Evolutionary conservation across 2,329 filamentous ascomycete genomes (phyloP).

Genomic region (Cladosporium sp.): DNA sequence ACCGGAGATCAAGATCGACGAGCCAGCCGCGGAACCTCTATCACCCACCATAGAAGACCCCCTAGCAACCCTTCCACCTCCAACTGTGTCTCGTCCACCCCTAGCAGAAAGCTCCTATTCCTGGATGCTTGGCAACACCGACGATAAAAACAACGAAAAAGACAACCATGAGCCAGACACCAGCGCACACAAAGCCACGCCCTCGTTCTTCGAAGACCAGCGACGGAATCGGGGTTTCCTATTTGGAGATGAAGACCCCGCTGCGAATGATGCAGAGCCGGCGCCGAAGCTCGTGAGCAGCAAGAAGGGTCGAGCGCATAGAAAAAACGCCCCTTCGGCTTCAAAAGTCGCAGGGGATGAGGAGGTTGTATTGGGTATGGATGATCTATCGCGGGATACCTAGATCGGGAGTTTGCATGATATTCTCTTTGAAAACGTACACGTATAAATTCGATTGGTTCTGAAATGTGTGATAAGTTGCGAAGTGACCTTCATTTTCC

Average conservation of each 20-base stretch:
- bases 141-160: not conserved
- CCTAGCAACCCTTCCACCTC: slow-evolving; percentile 4
- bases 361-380: slow-evolving; percentile 2
- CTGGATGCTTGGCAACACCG: slow-evolving; percentile 60
- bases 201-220: slow-evolving; percentile 16
- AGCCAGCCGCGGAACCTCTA: not conserved
- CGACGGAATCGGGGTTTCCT: slow-evolving; percentile 19
- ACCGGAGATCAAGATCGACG: not conserved
- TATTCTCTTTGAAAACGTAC: too few species aligned
- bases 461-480: too few species aligned
- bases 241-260: slow-evolving; percentile 17
- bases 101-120: slow-evolving; percentile 72
- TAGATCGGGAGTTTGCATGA: not conserved
- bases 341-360: not conserved
- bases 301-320: slow-evolving; percentile 6
- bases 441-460: too few species aligned
- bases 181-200: not conserved
- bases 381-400: not conserved
- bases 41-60: not conserved
- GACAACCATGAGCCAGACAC: not conserved
- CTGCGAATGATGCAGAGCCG: not conserved
- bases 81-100: slow-evolving; percentile 40
- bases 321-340: not conserved
- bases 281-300: not conserved
- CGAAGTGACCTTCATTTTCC: too few species aligned